Base-by-base conservation (phyloP, 2,329 filamentous ascomycete genomes). In the Talaromyces albobiverticillius region DNA sequence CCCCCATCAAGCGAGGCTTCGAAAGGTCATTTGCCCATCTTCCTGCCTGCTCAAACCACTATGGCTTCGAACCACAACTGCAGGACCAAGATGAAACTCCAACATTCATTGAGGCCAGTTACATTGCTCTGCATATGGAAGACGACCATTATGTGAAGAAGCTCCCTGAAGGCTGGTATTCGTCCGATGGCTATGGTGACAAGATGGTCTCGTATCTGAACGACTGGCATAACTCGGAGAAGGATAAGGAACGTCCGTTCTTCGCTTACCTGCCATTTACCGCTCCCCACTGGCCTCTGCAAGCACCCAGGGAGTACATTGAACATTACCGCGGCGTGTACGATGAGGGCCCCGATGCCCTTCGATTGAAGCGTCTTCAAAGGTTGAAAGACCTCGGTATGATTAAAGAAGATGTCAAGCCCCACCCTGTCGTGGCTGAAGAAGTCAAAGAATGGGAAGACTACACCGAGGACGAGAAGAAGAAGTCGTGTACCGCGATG, bases 221-320 rank as follows among this genome's bases (percentile, higher is more conserved):
- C 32, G 76, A 80, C 46, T 76, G 80, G 68, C 76, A 72, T n/a
- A 62, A 70, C 63, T 56, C 68, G 61, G 56, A 67, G 2, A 26
- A 40, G 6, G 47, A 50, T 34, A 62, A 68, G 29, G 67, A 68
- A 22, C 65, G 62, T 14, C 79, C 82, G 0, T 85, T 85, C 70
- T 85, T 85, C 60, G 81, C 71, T 1, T 85, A 84, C 62, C 71
- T 82, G 2, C 81, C 82, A 1, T 86, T 84, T 64, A 82, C 82
- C 0, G 83, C 82, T 0, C 82, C 82, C 1, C 82, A 86, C 59
- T 86, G 83, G 83, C 83, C 83, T 1, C 67, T 86, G 6, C 83
- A 86, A 60, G 81, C 81, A 0, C 81, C 82, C 0, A 68, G 74
- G 48, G 76, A 82, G 56, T 78, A 79, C 51, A 77, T 81, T 41